Conservation (phyloP, 805 yeast species). For the Metschnikowia kofuensis region DNA sequence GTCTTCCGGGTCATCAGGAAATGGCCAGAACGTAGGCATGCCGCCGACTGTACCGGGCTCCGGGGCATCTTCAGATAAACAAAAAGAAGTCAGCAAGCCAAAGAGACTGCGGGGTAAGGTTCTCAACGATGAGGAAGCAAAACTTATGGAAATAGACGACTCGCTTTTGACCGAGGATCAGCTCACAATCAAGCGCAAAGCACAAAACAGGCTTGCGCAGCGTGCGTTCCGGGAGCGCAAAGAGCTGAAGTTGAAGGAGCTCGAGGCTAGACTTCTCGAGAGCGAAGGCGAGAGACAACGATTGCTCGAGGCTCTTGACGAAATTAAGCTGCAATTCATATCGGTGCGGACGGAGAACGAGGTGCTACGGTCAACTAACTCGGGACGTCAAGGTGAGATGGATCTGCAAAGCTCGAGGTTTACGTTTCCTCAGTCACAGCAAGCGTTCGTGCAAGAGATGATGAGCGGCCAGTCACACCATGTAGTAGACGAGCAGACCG, state of each 20-base stretch:
- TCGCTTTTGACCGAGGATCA: conserved; percentile 39
- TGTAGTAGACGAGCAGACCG: conserved; percentile 13
- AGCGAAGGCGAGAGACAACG: conserved; percentile 54
- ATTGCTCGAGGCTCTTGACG: conserved; percentile 48
- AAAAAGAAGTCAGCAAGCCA: background rate
- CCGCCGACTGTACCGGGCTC: background rate
- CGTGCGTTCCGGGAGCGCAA: conserved; percentile 82
- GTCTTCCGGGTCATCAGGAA: conserved; percentile 7
- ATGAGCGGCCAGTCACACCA: conserved; percentile 25
- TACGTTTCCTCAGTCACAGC: conserved; percentile 34
- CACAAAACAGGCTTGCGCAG: conserved; percentile 85
- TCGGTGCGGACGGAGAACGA: conserved; percentile 63
- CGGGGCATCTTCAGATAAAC: background rate
- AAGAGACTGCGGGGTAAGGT: conserved; percentile 7
- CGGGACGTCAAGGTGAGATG: background rate
- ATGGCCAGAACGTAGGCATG: background rate
- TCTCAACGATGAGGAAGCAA: conserved; percentile 33
- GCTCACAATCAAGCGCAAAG: conserved; percentile 57
- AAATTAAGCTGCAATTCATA: conserved; percentile 51
- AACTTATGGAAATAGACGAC: conserved; percentile 36
- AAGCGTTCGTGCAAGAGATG: conserved; percentile 31
- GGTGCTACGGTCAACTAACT: conserved; percentile 33
- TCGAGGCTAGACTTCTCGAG: conserved; percentile 54
- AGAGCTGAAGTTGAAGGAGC: conserved; percentile 66
- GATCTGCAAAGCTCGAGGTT: conserved; percentile 17